These are phyloP conservation scores for Triticum urartu DNA, from an alignment of 176 grass and related monocot species.

Conservation along the genomic window DNA sequence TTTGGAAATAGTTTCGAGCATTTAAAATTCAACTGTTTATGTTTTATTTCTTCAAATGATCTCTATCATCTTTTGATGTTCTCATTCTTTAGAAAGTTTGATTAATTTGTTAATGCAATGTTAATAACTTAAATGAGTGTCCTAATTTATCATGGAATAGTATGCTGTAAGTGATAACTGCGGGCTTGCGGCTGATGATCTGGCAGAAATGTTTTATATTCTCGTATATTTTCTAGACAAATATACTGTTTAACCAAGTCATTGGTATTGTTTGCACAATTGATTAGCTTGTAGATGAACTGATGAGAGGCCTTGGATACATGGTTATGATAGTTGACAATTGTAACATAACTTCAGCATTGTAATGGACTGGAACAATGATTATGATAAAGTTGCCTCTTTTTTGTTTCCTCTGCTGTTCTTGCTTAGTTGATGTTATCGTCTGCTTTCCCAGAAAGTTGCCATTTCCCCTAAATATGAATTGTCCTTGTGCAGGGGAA, in stretches of 20 bases:
- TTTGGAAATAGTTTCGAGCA: neutral
- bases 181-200: neutral
- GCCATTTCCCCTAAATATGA: constrained; percentile 11
- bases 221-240: neutral
- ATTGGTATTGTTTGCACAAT: neutral
- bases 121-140: neutral
- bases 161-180: neutral
- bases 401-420: neutral
- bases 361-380: neutral
- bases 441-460: neutral
- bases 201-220: neutral
- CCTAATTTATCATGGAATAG: neutral
- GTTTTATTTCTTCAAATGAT: neutral
- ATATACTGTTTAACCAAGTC: neutral
- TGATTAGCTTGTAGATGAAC: neutral
- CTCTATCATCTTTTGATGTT: constrained; percentile 3
- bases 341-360: neutral
- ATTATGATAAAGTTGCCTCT: neutral
- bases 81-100: neutral
- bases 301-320: neutral
- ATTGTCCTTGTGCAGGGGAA: constrained; percentile 51
- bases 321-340: neutral
- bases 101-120: neutral
- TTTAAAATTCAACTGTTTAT: neutral
- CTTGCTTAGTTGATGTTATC: neutral